A percentile compares a stretch with the other conserved stretches of the same genome.
Conservation (phyloP, 1,139 yeast genomes). For the Saccharomyces hybrid region DNA sequence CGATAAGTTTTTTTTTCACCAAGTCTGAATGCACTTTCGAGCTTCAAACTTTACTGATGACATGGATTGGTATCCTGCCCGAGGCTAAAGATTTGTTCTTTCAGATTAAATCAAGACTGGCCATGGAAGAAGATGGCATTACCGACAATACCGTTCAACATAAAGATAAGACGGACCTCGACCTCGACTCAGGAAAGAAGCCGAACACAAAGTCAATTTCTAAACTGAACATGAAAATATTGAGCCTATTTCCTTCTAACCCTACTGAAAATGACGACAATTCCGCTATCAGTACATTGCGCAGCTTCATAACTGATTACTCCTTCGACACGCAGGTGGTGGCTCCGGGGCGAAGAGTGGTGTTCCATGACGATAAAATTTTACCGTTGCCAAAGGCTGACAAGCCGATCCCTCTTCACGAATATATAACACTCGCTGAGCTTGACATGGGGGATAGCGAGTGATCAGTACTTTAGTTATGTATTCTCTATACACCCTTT, state of each 20-base stretch:
- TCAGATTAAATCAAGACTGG: conserved; percentile 23
- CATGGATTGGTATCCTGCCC: conserved; percentile 51
- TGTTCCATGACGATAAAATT: conserved; percentile 21
- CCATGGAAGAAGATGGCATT: conserved; percentile 3
- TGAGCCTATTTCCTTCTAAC: conserved; percentile 21
- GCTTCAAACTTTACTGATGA: conserved; percentile 49
- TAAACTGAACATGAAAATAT: conserved; percentile 17
- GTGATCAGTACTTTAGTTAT: neutral
- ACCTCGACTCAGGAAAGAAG: neutral
- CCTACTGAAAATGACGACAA: conserved; percentile 14
- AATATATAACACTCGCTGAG: conserved; percentile 1
- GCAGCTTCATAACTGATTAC: conserved; percentile 20
- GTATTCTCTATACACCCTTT: neutral
- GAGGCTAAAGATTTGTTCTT: conserved; percentile 39
- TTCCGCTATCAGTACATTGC: conserved; percentile 22
- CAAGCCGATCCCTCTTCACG: conserved; percentile 4
- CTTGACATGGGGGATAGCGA: neutral
- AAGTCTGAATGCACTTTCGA: conserved; percentile 47
- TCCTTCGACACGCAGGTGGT: conserved; percentile 20
- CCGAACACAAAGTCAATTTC: conserved; percentile 5
- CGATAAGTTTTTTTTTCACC: conserved; percentile 40
- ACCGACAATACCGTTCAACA: conserved; percentile 1
- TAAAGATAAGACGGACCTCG: neutral
- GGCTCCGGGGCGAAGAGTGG: conserved; percentile 20
- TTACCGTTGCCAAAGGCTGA: conserved; percentile 15